Evolutionary conservation across 1,284 basidiomycete species (phyloP).

Genomic region (Phaffia rhodozyma): DNA sequence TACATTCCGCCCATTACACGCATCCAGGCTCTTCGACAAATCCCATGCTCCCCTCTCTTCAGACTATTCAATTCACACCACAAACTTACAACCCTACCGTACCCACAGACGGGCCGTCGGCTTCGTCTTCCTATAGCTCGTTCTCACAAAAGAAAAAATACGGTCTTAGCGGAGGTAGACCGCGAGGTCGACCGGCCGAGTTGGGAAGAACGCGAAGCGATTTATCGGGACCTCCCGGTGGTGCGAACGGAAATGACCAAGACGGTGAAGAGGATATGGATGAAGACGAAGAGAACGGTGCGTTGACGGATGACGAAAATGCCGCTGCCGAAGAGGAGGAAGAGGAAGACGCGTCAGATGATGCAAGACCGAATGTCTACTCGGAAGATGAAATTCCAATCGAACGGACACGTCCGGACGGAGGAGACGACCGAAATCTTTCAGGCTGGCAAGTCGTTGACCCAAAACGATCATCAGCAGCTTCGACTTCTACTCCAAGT

Average conservation of each 20-base stretch:
- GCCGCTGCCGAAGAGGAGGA: neutral
- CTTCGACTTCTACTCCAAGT: too few relatives aligned
- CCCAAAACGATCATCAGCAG: too few relatives aligned
- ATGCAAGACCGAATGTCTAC: neutral
- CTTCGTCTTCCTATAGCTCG: neutral
- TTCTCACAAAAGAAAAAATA: neutral
- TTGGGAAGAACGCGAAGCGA: neutral
- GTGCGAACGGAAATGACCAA: neutral
- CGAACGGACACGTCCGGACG: neutral
- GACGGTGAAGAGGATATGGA: neutral
- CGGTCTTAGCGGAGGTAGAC: slow-evolving; percentile 1
- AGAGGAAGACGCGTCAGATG: neutral
- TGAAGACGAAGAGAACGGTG: neutral
- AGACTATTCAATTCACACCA: neutral
- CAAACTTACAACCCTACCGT: neutral
- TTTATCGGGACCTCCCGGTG: neutral
- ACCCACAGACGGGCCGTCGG: neutral
- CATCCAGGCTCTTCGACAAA: neutral
- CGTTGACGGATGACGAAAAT: neutral
- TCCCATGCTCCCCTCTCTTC: neutral
- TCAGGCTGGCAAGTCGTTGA: too few relatives aligned
- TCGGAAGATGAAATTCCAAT: too few relatives aligned
- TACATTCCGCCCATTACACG: neutral
- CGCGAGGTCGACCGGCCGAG: neutral
- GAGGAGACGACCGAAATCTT: neutral